Evolutionary conservation across 768 basidiomycete genomes (phyloP), one percentile per base, ranked within the genome.

Genomic region (Tulasnella sp.): DNA sequence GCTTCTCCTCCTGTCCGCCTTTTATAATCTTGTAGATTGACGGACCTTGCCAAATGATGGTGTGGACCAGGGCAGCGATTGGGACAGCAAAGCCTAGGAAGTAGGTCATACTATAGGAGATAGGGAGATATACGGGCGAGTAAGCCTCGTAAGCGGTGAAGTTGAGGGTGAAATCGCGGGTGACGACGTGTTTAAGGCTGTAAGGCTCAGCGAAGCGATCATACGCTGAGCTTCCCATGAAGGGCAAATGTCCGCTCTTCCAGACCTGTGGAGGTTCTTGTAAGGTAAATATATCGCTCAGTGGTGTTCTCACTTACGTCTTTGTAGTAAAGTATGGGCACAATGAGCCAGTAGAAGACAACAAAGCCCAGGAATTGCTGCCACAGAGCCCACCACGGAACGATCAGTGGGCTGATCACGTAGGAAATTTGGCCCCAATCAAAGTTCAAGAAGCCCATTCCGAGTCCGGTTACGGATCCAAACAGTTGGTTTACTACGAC

Each of bases 351-450:
- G 80, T 89, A 96, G 81, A 95, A 92, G 35, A 95, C 62, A 39
- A 94, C 87, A 79, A 98, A 97, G 5, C 93, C 94, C 36, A 80
- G 75, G 78, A 94, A 92, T 95, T 85, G 79, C 98, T 95, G 36
- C 90, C 91, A 79, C 93, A 93, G 87, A 1, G 95, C 97, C 95
- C 95, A 98, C 97, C 96, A 99, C 3, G 96, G 97, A 44, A 89
- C 84, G 81, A 89, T 86, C 65, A 92, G 80, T 9, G 91, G 91
- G 42, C 86, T 87, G 2, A 86, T 87, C 67, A 89, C 84, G 85
- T 86, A 91, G 19, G 85, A 75, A 62, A 92, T 86, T 77, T 90
- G 85, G 81, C 84, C 75, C 96, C 96, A 98, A 80, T 98, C 96
- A 79, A 98, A 97, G 1, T 95, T 97, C 72, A 98, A 76, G 70